These are phyloP conservation scores for Globisporangium orthogonon DNA, from an alignment of 352 stramenopile species.

Conservation along the genomic window DNA sequence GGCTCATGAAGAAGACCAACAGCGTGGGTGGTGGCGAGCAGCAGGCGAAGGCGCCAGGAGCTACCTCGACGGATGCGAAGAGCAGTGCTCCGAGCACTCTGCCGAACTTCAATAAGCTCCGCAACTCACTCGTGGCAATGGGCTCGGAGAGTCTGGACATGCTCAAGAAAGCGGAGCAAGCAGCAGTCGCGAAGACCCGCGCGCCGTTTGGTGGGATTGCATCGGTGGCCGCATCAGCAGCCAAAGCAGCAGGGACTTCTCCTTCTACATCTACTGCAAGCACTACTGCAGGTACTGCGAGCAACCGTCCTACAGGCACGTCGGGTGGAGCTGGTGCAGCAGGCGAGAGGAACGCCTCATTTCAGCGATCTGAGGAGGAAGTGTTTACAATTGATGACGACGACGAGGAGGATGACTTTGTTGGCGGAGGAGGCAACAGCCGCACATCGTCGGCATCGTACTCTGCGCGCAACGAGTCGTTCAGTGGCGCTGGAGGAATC, in stretches of 20 bases:
- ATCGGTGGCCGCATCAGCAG: conserved; percentile 12
- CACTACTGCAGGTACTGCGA: background rate
- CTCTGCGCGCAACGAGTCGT: conserved; percentile 43
- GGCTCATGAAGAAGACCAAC: conserved; percentile 67
- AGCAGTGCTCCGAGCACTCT: conserved; percentile 14
- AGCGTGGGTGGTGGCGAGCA: conserved; percentile 20
- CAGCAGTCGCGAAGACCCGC: conserved; percentile 36
- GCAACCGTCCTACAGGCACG: background rate
- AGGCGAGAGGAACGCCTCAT: conserved; percentile 25
- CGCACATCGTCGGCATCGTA: conserved; percentile 39
- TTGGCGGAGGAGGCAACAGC: conserved; percentile 24
- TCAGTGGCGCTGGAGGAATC: conserved; percentile 11
- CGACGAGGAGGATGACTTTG: conserved; percentile 53
- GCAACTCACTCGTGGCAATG: conserved; percentile 52
- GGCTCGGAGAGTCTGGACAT: conserved; percentile 68
- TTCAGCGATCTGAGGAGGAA: conserved; percentile 59
- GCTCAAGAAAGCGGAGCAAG: conserved; percentile 71
- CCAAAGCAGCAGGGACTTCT: background rate
- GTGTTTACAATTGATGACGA: conserved; percentile 84
- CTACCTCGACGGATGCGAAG: background rate
- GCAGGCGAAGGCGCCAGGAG: conserved; percentile 13
- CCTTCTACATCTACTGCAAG: background rate
- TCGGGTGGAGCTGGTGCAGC: background rate
- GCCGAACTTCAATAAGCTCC: conserved; percentile 47
- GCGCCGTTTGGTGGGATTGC: conserved; percentile 26